Base-by-base conservation (phyloP, 73 alveolate species). In the Effrenium voratum region DNA sequence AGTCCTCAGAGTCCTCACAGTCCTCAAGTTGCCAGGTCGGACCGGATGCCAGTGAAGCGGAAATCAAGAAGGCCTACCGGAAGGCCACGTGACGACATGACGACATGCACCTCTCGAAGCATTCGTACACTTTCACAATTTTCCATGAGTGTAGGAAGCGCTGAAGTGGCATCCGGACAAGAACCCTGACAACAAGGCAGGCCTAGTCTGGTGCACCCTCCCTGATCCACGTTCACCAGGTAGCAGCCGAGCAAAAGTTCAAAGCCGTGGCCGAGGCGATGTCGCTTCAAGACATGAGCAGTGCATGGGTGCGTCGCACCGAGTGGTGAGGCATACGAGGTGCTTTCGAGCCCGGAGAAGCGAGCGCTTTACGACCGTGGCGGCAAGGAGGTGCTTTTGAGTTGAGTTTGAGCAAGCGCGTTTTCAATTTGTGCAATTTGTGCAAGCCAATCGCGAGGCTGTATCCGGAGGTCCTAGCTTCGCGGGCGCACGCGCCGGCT, bases 221-320 rank as follows among this genome's bases (percentile, higher is more conserved):
- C 63, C 63, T 19, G 8, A 19, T 19, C 63, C 63, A 12, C 8
- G 19, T 19, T 12, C 63, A 12, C 32, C 34, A 87, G 95, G 95
- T 60, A 36, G 95, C 59, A 43, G 95, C 95, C 8, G 95, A 87
- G 68, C 59, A 87, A 49, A 87, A 87, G 45, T 87, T 87, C 95
- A 87, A 87, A 36, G 95, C 95, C 32, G 95, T 87, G 30, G 95
- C 95, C 22, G 95, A 87, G 95, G 95, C 90, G n/a, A n/a, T n/a
- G n/a, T n/a, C n/a, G n/a, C n/a, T n/a, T n/a, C n/a, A n/a, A n/a
- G n/a, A n/a, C n/a, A n/a, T 60, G 73, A 16, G 26, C 43, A 66
- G 77, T 26, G 41, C 15, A 55, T 55, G 5, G 2, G 77, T 26
- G 41, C 28, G 3, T 36, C 77, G 19, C 77, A 38, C 34, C 34